Evolutionary conservation across 108 stramenopile species (phyloP), one percentile per base, ranked within the genome.

Genomic region (Ochromonas danica): DNA sequence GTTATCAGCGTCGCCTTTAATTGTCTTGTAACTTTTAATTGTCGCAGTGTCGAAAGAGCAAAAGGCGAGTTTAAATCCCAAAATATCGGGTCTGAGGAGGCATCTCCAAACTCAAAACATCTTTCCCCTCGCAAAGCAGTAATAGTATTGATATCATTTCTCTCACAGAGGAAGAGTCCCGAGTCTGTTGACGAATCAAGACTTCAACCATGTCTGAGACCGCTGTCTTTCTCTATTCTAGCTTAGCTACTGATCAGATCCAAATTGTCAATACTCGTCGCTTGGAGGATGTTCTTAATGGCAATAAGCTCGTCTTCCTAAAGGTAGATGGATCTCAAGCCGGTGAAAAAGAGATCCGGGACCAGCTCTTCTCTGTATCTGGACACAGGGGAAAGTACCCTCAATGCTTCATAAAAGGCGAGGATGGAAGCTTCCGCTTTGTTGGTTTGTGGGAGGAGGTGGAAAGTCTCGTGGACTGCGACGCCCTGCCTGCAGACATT

Each of bases 371-470:
- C 25, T 3, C 31, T 14, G 72, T 75, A 75, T 75, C 72, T 42
- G 40, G 40, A 33, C 36, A 42, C 22, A 6, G 72, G 22, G 72
- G 72, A 27, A 75, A 75, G 31, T 75, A 75, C 25, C 72, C 72
- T 6, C 72, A 75, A 41, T 75, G 72, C 40, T 75, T 75, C 41
- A 75, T 75, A 6, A 25, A 27, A 36, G 72, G 38, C 14, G 17
- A 6, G 6, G 35, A 27, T 67, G 63, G 63, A 14, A 36, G 30
- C n/a, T 75, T 41, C 31, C 14, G 30, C 6, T 75, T 75, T 75
- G 51, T 75, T 39, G 72, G 72, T 31, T 41, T 75, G 51, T 75
- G 72, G 72, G 72, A 75, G 22, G 72, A 45, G 10, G 38, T 75
- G 6, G 72, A 75, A 60, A 35, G 31, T 10, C 43, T 75, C 3